A percentile compares a stretch with the other conserved stretches of the same genome.
These are phyloP conservation scores for Acacia acuminata DNA, from an alignment of 306 rosid species.

Conservation along the genomic window DNA sequence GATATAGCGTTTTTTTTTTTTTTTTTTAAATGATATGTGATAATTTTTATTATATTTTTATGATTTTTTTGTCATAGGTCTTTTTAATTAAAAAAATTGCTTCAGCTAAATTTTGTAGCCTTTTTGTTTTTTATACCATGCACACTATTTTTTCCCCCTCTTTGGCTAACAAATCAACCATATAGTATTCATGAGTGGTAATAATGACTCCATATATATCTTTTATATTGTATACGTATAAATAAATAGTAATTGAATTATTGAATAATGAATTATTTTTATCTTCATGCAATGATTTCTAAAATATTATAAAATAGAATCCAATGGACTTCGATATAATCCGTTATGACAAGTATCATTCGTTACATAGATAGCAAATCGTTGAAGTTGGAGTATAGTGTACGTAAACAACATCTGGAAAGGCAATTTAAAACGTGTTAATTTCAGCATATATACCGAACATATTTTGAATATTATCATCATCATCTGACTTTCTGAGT, in stretches of 20 bases:
- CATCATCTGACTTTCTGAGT: not conserved
- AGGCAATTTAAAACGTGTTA: not conserved
- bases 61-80: too few species aligned
- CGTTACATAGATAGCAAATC: not conserved
- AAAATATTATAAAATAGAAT: not conserved
- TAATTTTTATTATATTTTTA: too few species aligned
- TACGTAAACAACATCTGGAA: not conserved
- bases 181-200: not conserved
- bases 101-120: too few species aligned
- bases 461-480: not conserved
- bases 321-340: not conserved
- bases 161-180: not conserved
- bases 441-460: not conserved
- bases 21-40: too few species aligned
- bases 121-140: not conserved
- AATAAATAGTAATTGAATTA: not conserved
- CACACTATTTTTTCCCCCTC: not conserved
- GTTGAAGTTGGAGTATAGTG: not conserved
- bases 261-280: not conserved
- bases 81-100: too few species aligned
- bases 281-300: not conserved
- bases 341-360: too few species aligned
- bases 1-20: too few species aligned
- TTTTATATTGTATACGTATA: too few species aligned
- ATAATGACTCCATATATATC: too few species aligned